Evolutionary conservation across 1,284 basidiomycete species (phyloP).

Genomic region (Leccinum fallax): DNA sequence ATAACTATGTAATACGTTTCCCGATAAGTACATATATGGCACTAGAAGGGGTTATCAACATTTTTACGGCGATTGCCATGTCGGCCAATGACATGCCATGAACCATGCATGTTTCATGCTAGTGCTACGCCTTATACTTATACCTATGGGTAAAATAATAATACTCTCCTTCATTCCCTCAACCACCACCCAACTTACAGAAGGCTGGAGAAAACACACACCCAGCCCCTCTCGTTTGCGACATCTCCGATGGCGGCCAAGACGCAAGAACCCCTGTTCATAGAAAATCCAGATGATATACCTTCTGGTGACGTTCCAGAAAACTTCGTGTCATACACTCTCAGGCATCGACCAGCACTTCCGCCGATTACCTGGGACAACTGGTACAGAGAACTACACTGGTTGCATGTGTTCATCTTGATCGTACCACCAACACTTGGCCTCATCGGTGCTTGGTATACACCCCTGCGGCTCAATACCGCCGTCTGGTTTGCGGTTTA

Average conservation of each 20-base stretch:
- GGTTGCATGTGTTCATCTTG: slow-evolving; percentile 26
- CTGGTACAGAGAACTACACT: slow-evolving; percentile 36
- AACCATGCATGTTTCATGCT: no score
- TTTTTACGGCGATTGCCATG: no score
- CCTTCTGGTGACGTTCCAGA: slow-evolving; percentile 42
- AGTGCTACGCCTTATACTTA: no score
- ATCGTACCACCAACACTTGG: slow-evolving; percentile 22
- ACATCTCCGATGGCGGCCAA: neutral
- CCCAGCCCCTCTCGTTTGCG: no score
- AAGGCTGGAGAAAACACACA: no score
- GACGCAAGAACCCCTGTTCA: neutral
- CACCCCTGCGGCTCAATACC: slow-evolving; percentile 63
- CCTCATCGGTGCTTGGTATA: slow-evolving; percentile 30
- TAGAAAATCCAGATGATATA: slow-evolving; percentile 16
- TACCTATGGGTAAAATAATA: no score
- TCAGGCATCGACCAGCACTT: slow-evolving; percentile 51
- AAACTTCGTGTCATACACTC: slow-evolving; percentile 62
- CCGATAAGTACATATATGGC: no score
- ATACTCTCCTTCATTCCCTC: no score
- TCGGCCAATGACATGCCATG: no score
- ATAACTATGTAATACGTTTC: no score
- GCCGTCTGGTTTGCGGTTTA: slow-evolving; percentile 69
- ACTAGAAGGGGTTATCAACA: no score
- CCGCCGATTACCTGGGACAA: slow-evolving; percentile 44
- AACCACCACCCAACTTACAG: no score